These are phyloP conservation scores for Aspergillus asperescens DNA, from an alignment of 495 filamentous ascomycete genomes.

Conservation along the genomic window DNA sequence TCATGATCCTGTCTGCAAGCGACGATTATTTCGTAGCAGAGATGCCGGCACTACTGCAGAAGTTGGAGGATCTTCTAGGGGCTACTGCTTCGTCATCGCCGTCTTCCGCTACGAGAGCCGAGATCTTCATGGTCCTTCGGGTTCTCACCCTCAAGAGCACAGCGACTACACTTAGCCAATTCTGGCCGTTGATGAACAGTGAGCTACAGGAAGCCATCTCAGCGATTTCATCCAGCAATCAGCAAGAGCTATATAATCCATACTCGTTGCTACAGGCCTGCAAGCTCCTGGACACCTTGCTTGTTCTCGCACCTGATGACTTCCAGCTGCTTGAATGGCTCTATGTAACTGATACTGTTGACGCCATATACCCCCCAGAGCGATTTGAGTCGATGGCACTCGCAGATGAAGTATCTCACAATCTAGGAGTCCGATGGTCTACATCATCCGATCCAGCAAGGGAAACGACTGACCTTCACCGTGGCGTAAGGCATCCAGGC, in stretches of 20 bases:
- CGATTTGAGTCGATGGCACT: conserved; percentile 68
- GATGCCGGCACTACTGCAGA: conserved; percentile 68
- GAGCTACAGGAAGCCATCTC: conserved; percentile 81
- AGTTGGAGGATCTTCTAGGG: conserved; percentile 75
- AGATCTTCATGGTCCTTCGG: conserved; percentile 83
- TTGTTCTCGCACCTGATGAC: conserved; percentile 85
- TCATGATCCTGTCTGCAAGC: conserved; percentile 67
- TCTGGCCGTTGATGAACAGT: conserved; percentile 87
- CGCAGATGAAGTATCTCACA: conserved; percentile 80
- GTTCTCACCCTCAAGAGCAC: conserved; percentile 72
- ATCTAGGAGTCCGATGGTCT: conserved; percentile 52
- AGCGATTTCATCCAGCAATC: conserved; percentile 63
- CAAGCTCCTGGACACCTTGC: conserved; percentile 80
- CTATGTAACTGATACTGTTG: conserved; percentile 93
- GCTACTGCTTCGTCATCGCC: conserved; percentile 90
- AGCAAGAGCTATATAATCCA: conserved; percentile 73
- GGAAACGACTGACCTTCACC: conserved; percentile 33
- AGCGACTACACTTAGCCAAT: conserved; percentile 65
- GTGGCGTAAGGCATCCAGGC: conserved; percentile 33
- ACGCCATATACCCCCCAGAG: conserved; percentile 84
- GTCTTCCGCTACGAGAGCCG: conserved; percentile 80
- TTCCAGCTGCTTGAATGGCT: conserved; percentile 96
- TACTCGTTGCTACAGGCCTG: conserved; percentile 77
- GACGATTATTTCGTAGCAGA: conserved; percentile 75
- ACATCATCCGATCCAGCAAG: conserved; percentile 29